Percentiles rank a stretch among this genome's conserved stretches.
Evolutionary conservation across 1,284 basidiomycete genomes (phyloP).

Genomic region (Pascua sp.): DNA sequence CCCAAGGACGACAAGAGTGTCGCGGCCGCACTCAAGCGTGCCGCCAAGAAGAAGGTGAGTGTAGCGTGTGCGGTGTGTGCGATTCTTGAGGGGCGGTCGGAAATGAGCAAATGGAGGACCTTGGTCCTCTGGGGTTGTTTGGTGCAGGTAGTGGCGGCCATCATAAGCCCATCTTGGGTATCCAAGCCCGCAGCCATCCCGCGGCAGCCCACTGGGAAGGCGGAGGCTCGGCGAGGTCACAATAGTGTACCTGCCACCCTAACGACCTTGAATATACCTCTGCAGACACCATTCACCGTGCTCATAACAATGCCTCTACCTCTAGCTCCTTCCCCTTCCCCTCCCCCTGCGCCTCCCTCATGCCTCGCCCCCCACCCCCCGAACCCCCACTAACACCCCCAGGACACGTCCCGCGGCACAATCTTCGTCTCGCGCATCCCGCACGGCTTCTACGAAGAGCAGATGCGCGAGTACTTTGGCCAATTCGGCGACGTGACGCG

Average conservation of each 20-base stretch:
- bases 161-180: no score
- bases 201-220: no score
- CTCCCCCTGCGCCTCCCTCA: no score
- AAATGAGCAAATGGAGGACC: no score
- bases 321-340: no score
- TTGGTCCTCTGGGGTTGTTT: not conserved
- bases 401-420: slow-evolving; percentile 66
- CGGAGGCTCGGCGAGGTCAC: no score
- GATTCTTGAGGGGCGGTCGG: not conserved
- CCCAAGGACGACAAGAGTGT: slow-evolving; percentile 79
- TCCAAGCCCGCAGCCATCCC: no score
- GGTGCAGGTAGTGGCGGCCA: not conserved
- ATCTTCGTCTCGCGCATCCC: slow-evolving; percentile 87
- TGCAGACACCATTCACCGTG: no score
- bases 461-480: slow-evolving; percentile 86
- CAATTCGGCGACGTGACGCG: slow-evolving; percentile 93
- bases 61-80: not conserved
- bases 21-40: slow-evolving; percentile 74
- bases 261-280: not conserved
- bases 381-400: not conserved
- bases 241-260: not conserved
- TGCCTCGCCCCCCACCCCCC: no score
- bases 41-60: slow-evolving; percentile 71
- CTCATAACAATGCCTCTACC: no score
- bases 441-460: slow-evolving; percentile 94